A percentile compares a stretch with the other conserved stretches of the same genome.
Evolutionary conservation across 2,329 filamentous ascomycete genomes (phyloP).

Genomic region (Neurospora sp.): DNA sequence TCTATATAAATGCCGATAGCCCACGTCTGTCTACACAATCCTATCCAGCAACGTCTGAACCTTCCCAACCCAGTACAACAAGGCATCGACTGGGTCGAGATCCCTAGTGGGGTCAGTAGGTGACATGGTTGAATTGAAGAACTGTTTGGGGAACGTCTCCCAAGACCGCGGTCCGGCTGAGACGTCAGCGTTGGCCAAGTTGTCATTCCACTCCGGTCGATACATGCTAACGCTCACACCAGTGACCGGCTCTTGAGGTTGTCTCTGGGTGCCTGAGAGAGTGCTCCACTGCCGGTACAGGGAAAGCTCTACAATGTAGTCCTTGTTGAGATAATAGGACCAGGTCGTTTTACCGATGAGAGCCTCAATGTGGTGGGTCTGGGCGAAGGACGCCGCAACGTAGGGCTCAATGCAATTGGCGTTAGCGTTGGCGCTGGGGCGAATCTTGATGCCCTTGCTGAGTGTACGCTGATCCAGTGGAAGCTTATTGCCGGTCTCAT

Average conservation of each 20-base stretch:
- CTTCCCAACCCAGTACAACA: slow-evolving; percentile 10
- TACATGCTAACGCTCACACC: slow-evolving; percentile 19
- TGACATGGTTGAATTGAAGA: slow-evolving; percentile 1
- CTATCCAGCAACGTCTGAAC: slow-evolving; percentile 10
- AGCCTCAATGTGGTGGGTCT: slow-evolving; percentile 17
- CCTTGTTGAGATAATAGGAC: slow-evolving; percentile 22
- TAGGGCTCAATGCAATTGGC: background rate
- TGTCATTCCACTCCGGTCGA: slow-evolving; percentile 22
- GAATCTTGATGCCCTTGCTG: background rate
- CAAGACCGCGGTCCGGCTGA: slow-evolving; percentile 8
- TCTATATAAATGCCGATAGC: background rate
- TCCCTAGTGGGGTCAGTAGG: background rate
- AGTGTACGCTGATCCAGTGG: background rate
- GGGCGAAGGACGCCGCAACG: slow-evolving; percentile 9
- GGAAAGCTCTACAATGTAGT: slow-evolving; percentile 26
- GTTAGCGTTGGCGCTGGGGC: background rate
- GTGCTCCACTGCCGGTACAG: slow-evolving; percentile 25
- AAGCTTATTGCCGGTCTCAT: slow-evolving; percentile 6
- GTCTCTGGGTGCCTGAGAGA: background rate
- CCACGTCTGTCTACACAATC: background rate
- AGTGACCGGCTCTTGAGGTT: background rate
- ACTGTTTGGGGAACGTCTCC: slow-evolving; percentile 9
- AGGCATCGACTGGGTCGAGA: slow-evolving; percentile 5
- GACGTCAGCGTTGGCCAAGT: slow-evolving; percentile 6
- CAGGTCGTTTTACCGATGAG: slow-evolving; percentile 25